phyloP scores from a whole-genome alignment of 371 early-diverging fungal genomes.

The Mucor plumbeus region DNA sequence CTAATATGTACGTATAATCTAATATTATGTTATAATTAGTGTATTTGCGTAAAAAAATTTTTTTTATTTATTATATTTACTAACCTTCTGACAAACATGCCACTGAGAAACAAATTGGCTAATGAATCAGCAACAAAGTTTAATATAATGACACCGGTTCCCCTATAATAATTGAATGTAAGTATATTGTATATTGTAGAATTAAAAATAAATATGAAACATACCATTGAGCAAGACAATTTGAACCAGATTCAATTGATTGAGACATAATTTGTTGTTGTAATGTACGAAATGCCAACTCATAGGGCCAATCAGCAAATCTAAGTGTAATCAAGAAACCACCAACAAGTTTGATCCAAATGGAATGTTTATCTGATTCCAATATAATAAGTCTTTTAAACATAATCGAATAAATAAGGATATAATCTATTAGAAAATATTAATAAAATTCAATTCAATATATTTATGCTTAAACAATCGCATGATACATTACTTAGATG shows the following conservation, averaged over 20 bases:
- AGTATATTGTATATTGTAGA: too few relatives aligned
- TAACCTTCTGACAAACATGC: constrained; percentile 56
- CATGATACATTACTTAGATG: constrained; percentile 26
- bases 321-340: constrained; percentile 38
- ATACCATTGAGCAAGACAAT: constrained; percentile 44
- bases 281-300: constrained; percentile 37
- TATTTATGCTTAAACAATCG: too few relatives aligned
- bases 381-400: constrained; percentile 45
- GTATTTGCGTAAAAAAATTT: not conserved
- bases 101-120: constrained; percentile 50
- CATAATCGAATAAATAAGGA: constrained; percentile 47
- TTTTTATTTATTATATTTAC: not conserved
- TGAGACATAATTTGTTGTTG: constrained; percentile 33
- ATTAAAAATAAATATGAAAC: not conserved
- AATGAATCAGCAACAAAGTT: constrained; percentile 50
- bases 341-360: constrained; percentile 45
- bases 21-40: not conserved
- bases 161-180: constrained; percentile 26
- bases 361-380: constrained; percentile 38
- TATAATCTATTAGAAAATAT: constrained; percentile 25
- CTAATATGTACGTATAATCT: constrained; percentile 47
- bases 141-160: constrained; percentile 48
- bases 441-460: not conserved
- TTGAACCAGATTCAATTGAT: constrained; percentile 33
- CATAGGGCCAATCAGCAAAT: constrained; percentile 56